A percentile compares a stretch with the other conserved stretches of the same genome.
phyloP scores from a whole-genome alignment of 768 basidiomycete species.

The Strobilomyces confusus region DNA sequence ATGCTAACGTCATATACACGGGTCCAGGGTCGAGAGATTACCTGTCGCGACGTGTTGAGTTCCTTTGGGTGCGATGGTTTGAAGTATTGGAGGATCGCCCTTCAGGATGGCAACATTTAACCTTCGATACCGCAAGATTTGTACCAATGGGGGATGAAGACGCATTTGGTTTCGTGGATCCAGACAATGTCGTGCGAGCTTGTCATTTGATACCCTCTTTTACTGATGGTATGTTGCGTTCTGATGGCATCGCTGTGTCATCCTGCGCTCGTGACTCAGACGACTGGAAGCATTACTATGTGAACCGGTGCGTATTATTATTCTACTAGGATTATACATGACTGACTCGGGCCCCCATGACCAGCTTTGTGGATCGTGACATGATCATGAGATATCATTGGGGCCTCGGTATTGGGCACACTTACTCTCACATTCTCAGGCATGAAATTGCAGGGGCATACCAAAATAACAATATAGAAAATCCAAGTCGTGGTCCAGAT shows the following conservation, averaged over 20 bases:
- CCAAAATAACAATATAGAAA: neutral
- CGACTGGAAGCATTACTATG: neutral
- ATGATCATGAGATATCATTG: neutral
- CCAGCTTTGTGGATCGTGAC: neutral
- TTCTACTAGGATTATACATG: no score
- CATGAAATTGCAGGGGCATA: no score
- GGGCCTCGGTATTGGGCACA: neutral
- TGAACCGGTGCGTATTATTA: neutral
- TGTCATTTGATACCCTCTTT: neutral
- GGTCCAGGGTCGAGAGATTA: neutral
- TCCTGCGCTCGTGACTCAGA: neutral
- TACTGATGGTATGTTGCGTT: neutral
- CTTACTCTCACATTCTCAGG: neutral
- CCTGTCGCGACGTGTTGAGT: neutral
- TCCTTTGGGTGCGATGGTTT: neutral
- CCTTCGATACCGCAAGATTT: neutral
- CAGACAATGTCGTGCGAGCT: neutral
- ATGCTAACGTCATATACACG: conserved; percentile 1
- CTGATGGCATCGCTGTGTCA: neutral
- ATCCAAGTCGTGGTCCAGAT: neutral
- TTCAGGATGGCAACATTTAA: neutral
- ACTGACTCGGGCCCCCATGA: no score
- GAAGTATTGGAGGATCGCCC: neutral
- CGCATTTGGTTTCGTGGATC: neutral
- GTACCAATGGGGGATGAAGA: neutral